Evolutionary conservation across 768 basidiomycete species (phyloP).

Genomic region (Leccinum olivaceopallidum): DNA sequence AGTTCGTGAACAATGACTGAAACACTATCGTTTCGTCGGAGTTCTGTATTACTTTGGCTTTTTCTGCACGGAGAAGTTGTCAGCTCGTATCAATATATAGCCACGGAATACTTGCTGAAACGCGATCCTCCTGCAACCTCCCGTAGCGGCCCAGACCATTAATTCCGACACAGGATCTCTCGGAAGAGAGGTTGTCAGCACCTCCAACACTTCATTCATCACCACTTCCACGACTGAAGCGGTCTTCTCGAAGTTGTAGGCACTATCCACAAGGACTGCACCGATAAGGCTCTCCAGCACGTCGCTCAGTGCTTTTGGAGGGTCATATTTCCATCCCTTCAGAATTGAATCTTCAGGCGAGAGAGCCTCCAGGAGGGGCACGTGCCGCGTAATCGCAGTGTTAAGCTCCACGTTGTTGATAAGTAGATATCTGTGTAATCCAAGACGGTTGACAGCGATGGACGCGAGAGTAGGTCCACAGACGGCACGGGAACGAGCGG

Average conservation of each 20-base stretch:
- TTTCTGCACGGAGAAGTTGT: slow-evolving; percentile 32
- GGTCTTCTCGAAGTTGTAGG: slow-evolving; percentile 70
- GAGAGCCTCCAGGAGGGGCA: slow-evolving; percentile 56
- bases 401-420: slow-evolving; percentile 69
- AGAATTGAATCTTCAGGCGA: slow-evolving; percentile 62
- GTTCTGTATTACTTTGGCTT: slow-evolving; percentile 43
- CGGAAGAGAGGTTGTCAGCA: slow-evolving; percentile 57
- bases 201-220: slow-evolving; percentile 67
- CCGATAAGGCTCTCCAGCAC: slow-evolving; percentile 84
- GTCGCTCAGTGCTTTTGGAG: slow-evolving; percentile 84
- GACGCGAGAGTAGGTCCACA: slow-evolving; percentile 74
- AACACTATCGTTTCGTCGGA: slow-evolving; percentile 50
- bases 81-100: slow-evolving; percentile 2
- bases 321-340: slow-evolving; percentile 78
- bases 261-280: slow-evolving; percentile 79
- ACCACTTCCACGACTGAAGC: slow-evolving; percentile 57
- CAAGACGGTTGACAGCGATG: slow-evolving; percentile 63
- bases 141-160: slow-evolving; percentile 60
- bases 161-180: slow-evolving; percentile 75
- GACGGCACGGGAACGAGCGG: slow-evolving; percentile 68
- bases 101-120: slow-evolving; percentile 42
- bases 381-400: slow-evolving; percentile 59
- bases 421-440: slow-evolving; percentile 68
- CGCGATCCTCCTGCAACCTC: slow-evolving; percentile 54
- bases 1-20: slow-evolving; percentile 59